Evolutionary conservation across 768 basidiomycete species (phyloP).

Genomic region (Royoungia palumana): DNA sequence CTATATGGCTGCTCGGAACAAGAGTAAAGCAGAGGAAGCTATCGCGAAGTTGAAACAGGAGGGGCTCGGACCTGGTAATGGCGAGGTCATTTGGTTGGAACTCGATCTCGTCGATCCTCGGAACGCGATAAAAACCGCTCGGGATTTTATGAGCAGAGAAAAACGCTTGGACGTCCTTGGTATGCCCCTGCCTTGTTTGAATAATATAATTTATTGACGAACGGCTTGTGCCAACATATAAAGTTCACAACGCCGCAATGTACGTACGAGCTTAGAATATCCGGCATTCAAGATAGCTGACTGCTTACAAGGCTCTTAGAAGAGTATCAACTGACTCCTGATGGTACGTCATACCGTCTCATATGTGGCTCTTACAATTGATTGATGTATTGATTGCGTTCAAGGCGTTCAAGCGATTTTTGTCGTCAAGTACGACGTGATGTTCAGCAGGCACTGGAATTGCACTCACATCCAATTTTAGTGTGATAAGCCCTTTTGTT

Average conservation of each 20-base stretch:
- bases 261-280: slow-evolving; percentile 35
- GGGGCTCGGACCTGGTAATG: slow-evolving; percentile 43
- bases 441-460: not conserved
- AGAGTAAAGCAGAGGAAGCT: slow-evolving; percentile 43
- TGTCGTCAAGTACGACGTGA: slow-evolving; percentile 40
- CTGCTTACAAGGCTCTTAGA: slow-evolving; percentile 16
- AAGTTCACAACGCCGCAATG: slow-evolving; percentile 50
- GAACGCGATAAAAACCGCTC: slow-evolving; percentile 45
- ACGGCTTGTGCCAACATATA: slow-evolving; percentile 15
- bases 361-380: too few relatives aligned
- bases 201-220: not conserved
- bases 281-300: slow-evolving; percentile 8
- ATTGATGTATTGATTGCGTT: not conserved
- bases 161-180: slow-evolving; percentile 52
- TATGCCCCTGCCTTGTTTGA: slow-evolving; percentile 18
- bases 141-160: slow-evolving; percentile 49
- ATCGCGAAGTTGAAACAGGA: slow-evolving; percentile 44
- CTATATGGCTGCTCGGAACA: slow-evolving; percentile 53
- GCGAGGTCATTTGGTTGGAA: slow-evolving; percentile 46
- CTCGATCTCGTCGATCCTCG: slow-evolving; percentile 51
- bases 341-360: slow-evolving; percentile 27
- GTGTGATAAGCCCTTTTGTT: slow-evolving; percentile 53
- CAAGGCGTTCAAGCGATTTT: slow-evolving; percentile 39
- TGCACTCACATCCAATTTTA: slow-evolving; percentile 6
- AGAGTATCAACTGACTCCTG: slow-evolving; percentile 19